These are phyloP conservation scores for Verticillium isaacii DNA, from an alignment of 2,329 filamentous ascomycete species.

Conservation along the genomic window DNA sequence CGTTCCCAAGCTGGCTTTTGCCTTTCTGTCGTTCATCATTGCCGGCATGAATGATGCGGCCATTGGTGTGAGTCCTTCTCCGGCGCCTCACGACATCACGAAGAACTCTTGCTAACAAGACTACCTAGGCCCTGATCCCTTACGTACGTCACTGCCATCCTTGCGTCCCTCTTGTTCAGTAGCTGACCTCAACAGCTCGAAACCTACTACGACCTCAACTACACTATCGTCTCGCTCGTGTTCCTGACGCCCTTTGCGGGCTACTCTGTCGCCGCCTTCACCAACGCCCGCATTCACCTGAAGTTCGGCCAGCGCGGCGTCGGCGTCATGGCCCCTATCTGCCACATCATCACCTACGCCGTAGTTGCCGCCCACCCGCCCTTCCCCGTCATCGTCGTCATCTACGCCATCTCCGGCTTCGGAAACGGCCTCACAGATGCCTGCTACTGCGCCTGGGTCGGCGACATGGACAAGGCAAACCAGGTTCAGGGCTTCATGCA, in stretches of 20 bases:
- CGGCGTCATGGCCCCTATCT: constrained; percentile 55
- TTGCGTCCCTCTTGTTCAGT: not conserved
- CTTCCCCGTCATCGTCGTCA: constrained; percentile 57
- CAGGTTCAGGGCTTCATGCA: constrained; percentile 63
- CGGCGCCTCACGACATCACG: not conserved
- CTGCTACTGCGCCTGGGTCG: constrained; percentile 46
- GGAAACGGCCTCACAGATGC: constrained; percentile 60
- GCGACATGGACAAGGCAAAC: constrained; percentile 64
- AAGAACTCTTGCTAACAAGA: not conserved
- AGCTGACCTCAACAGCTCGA: constrained; percentile 40
- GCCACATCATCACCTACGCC: constrained; percentile 58
- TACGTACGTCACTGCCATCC: constrained; percentile 20
- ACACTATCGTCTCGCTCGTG: constrained; percentile 57
- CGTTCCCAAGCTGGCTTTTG: constrained; percentile 26
- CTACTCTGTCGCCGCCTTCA: constrained; percentile 55
- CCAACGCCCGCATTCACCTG: constrained; percentile 57
- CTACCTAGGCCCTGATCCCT: constrained; percentile 29
- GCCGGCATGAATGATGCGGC: constrained; percentile 61
- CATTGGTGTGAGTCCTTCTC: constrained; percentile 40
- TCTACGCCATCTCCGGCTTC: constrained; percentile 60
- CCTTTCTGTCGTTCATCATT: constrained; percentile 55
- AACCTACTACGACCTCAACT: constrained; percentile 54
- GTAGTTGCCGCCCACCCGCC: constrained; percentile 43
- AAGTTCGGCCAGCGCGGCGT: constrained; percentile 62
- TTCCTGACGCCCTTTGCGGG: constrained; percentile 61